These are phyloP conservation scores for Botrytis pseudocinerea DNA, from an alignment of 2,329 filamentous ascomycete genomes.

Conservation along the genomic window DNA sequence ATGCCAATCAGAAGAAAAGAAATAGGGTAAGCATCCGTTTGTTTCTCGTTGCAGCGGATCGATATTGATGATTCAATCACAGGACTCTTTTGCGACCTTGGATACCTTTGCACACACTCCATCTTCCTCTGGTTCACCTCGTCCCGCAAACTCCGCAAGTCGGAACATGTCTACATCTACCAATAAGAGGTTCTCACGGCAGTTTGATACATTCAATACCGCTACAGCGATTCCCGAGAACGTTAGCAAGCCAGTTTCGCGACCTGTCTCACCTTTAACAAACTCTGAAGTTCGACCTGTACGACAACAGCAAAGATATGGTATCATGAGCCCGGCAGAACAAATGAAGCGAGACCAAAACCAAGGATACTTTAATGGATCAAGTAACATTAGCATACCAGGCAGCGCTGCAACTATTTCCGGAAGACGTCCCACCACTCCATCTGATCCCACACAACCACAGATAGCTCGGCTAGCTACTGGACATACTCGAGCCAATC, in stretches of 20 bases:
- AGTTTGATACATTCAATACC: slow-evolving; percentile 49
- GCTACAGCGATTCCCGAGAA: slow-evolving; percentile 41
- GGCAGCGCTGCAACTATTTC: slow-evolving; percentile 53
- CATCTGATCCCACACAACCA: slow-evolving; percentile 54
- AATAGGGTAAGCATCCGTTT: slow-evolving; percentile 66
- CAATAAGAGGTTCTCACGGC: slow-evolving; percentile 66
- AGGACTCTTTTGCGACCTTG: slow-evolving; percentile 83
- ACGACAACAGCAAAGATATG: slow-evolving; percentile 53
- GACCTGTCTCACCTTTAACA: slow-evolving; percentile 66
- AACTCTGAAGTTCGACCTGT: slow-evolving; percentile 35
- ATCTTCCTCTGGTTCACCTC: slow-evolving; percentile 64
- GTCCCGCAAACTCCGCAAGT: slow-evolving; percentile 56
- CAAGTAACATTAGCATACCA: slow-evolving; percentile 47
- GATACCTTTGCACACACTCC: slow-evolving; percentile 60
- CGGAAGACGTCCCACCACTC: slow-evolving; percentile 58
- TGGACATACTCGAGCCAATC: slow-evolving; percentile 74
- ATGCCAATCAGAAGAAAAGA: slow-evolving; percentile 76
- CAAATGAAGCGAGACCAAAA: slow-evolving; percentile 50
- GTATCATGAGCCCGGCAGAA: slow-evolving; percentile 58
- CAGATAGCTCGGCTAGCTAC: slow-evolving; percentile 63
- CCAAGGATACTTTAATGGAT: slow-evolving; percentile 54
- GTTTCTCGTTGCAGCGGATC: neutral
- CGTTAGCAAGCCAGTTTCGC: slow-evolving; percentile 58
- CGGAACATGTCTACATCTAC: slow-evolving; percentile 49
- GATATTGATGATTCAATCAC: slow-evolving; percentile 31